Base-by-base conservation (phyloP, 1,139 yeast species). In the Torulaspora globosa region DNA sequence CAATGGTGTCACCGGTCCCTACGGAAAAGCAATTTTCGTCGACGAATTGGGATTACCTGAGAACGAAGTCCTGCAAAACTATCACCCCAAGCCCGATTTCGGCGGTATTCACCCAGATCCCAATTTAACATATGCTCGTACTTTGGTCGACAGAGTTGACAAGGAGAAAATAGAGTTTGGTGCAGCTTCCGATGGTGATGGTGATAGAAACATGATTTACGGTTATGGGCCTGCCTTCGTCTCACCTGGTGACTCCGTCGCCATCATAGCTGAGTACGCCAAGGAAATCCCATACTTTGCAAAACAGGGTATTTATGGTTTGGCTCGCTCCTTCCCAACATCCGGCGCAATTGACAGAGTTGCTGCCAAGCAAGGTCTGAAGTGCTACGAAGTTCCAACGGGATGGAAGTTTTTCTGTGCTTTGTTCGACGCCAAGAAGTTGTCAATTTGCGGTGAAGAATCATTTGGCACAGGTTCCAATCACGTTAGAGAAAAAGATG, bases 381-480 rank as follows among this genome's bases (percentile, higher is more conserved):
- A 83, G 44, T 74, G 83, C 53, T 92, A 92, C 69, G 98, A 92
- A 70, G 98, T 94, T 4, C 98, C 98, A 49, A 92, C 98, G 16
- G 98, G 98, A 34, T 92, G 98, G 98, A 92, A 92, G 70, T 92
- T 92, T 66, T 92, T 92, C 77, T 89, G 97, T 69, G 90, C 95
- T 5, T 73, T 92, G 55, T 92, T 92, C 60, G 98, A 92, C 65
- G 90, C 95, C 39, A 79, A 87, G 61, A 89, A 89, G 70, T 76
- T 92, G 62, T 86, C 96, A 52, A 92, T 92, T 61, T 94, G 98
- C 71, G 98, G 98, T 56, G 98, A 92, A 70, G 98, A 92, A 70
- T 84, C 95, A 36, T 92, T 92, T 61, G 98, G 98, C 63, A 92
- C 98, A 23, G 98, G 98, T 35, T 88, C 97, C 19, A 85, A 92